Evolutionary conservation across 805 yeast genomes (phyloP).

Genomic region (Nakazawaea ambrosiae): DNA sequence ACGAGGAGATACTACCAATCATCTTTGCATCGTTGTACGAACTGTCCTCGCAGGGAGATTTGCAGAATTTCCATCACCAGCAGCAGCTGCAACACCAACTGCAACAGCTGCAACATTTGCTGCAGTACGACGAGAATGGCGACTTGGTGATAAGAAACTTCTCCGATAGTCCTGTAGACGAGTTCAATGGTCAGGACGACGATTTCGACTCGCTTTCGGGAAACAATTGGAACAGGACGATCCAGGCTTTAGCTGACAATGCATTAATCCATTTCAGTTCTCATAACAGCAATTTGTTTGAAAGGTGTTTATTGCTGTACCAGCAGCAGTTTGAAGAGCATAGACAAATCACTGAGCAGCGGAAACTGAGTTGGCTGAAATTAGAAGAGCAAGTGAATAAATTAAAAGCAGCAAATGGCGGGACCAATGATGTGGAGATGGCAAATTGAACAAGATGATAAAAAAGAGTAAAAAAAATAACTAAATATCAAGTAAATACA

Average conservation of each 20-base stretch:
- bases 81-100: conserved; percentile 20
- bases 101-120: conserved; percentile 15
- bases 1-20: conserved; percentile 88
- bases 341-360: conserved; percentile 50
- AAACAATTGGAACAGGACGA: conserved; percentile 86
- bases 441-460: no score
- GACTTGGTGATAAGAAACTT: conserved; percentile 7
- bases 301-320: conserved; percentile 84
- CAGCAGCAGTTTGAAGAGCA: conserved; percentile 75
- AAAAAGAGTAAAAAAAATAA: not conserved
- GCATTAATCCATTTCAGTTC: conserved; percentile 91
- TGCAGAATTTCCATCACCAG: conserved; percentile 22
- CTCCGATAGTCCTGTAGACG: conserved; percentile 3
- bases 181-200: conserved; percentile 27
- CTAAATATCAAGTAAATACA: no score
- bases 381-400: conserved; percentile 53
- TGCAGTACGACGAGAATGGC: conserved; percentile 11
- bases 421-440: conserved; percentile 8
- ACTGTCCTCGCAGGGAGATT: conserved; percentile 42
- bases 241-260: conserved; percentile 82
- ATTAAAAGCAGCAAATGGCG: conserved; percentile 13
- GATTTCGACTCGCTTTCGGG: conserved; percentile 28
- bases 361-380: conserved; percentile 65
- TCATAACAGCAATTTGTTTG: conserved; percentile 83
- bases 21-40: conserved; percentile 87